These are phyloP conservation scores for Aspergillus pseudoviridinutans DNA, from an alignment of 2,329 filamentous ascomycete species.

Conservation along the genomic window DNA sequence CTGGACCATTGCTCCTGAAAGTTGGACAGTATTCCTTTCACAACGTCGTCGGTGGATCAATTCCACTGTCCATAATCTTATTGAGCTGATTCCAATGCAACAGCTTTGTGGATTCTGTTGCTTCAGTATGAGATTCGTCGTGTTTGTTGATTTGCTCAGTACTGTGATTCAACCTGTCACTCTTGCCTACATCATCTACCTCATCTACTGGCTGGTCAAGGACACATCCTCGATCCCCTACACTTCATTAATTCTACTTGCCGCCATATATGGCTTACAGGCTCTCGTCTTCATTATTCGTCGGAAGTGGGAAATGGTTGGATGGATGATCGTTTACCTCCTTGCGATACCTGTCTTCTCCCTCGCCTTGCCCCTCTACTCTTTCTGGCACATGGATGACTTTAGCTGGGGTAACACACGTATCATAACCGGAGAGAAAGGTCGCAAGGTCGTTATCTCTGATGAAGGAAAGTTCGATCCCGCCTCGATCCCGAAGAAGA, in stretches of 20 bases:
- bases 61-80: constrained; percentile 95
- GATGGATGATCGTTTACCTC: constrained; percentile 98
- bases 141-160: constrained; percentile 88
- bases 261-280: constrained; percentile 94
- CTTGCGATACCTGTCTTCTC: constrained; percentile 87
- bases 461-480: constrained; percentile 99
- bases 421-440: constrained; percentile 90
- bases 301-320: constrained; percentile 99
- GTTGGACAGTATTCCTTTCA: constrained; percentile 90
- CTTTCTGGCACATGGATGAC: constrained; percentile 99
- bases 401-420: constrained; percentile 99
- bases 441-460: constrained; percentile 85
- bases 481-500: constrained; percentile 87
- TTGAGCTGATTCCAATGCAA: constrained; percentile 87
- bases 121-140: constrained; percentile 98
- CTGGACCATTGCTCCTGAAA: constrained; percentile 95
- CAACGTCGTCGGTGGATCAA: constrained; percentile 99
- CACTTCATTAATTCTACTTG: constrained; percentile 85
- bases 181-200: constrained; percentile 81
- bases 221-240: constrained; percentile 67
- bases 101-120: constrained; percentile 99
- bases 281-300: constrained; percentile 94
- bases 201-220: constrained; percentile 69
- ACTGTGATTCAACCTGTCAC: constrained; percentile 91
- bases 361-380: constrained; percentile 82